Conservation (phyloP, 768 basidiomycete genomes). For the Pseudohyphozyma bogoriensis region DNA sequence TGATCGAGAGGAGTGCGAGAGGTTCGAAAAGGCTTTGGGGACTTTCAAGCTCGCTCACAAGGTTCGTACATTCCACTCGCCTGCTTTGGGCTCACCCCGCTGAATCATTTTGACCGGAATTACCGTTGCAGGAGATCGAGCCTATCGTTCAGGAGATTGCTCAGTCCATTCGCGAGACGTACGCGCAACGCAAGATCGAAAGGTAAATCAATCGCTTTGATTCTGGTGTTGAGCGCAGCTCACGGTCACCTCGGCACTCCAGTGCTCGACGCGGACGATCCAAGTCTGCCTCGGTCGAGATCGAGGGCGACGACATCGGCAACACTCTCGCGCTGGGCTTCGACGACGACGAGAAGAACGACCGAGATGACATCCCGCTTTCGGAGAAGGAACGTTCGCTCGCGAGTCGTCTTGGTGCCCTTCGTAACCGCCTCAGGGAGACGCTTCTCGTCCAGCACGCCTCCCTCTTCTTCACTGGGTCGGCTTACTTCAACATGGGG, state of each 20-base stretch:
- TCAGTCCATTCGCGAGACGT: constrained; percentile 5
- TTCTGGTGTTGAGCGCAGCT: too few species aligned
- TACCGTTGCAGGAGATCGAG: constrained; percentile 1
- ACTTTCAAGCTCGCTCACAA: constrained; percentile 14
- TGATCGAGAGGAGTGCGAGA: constrained; percentile 23
- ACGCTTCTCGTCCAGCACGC: constrained; percentile 29
- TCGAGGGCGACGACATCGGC: neutral
- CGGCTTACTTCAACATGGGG: constrained; percentile 20
- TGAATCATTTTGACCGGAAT: too few species aligned
- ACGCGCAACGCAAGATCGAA: constrained; percentile 4
- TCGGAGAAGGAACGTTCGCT: constrained; percentile 4
- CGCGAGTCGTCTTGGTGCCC: neutral
- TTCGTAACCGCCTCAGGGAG: constrained; percentile 24
- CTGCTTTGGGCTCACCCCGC: too few species aligned
- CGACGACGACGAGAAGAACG: constrained; percentile 18
- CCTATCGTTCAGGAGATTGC: constrained; percentile 13
- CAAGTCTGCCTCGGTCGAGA: neutral
- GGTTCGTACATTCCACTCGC: too few species aligned
- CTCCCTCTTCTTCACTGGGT: constrained; percentile 22
- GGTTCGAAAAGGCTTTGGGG: constrained; percentile 24
- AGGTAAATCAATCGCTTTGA: neutral
- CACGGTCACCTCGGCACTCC: neutral
- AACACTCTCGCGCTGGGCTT: constrained; percentile 58
- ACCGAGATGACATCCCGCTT: neutral
- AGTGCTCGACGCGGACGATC: neutral